Evolutionary conservation across 1,284 basidiomycete species (phyloP).

Genomic region (Heterobasidion occidentale): DNA sequence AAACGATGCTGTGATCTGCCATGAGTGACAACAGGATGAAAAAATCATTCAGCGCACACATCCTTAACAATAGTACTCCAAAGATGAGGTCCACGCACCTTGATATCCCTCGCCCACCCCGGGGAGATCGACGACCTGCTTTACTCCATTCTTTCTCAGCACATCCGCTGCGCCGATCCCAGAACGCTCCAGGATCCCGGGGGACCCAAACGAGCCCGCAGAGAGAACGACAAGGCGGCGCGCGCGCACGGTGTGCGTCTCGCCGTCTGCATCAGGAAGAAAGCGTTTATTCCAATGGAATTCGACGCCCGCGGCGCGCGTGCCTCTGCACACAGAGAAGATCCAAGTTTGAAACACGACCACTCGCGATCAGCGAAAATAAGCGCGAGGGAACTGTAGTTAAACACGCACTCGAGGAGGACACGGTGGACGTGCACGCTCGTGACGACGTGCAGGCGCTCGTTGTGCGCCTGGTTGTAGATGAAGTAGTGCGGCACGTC

Average conservation of each 20-base stretch:
- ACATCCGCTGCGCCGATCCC: constrained; percentile 24
- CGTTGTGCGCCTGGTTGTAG: constrained; percentile 33
- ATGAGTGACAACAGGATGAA: neutral
- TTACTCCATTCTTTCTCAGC: constrained; percentile 31
- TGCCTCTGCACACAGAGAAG: no score
- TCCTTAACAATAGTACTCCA: neutral
- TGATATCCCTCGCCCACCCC: constrained; percentile 53
- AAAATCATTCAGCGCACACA: neutral
- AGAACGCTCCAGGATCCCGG: constrained; percentile 22
- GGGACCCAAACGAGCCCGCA: constrained; percentile 46
- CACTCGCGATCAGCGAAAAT: neutral
- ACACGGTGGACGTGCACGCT: constrained; percentile 20
- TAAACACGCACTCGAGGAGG: constrained; percentile 15
- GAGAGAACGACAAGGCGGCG: constrained; percentile 39
- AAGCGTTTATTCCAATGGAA: constrained; percentile 32
- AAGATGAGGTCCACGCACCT: constrained; percentile 22
- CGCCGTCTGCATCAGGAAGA: constrained; percentile 14
- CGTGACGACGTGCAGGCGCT: constrained; percentile 16
- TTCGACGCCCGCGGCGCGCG: constrained; percentile 47
- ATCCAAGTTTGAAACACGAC: no score
- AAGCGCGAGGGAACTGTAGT: no score
- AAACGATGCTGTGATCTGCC: constrained; percentile 14
- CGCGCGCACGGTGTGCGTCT: constrained; percentile 25
- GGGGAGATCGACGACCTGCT: constrained; percentile 37
- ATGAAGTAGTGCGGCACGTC: constrained; percentile 52